Evolutionary conservation across 257 asterid genomes (phyloP).

Genomic region (Primulina eburnea): DNA sequence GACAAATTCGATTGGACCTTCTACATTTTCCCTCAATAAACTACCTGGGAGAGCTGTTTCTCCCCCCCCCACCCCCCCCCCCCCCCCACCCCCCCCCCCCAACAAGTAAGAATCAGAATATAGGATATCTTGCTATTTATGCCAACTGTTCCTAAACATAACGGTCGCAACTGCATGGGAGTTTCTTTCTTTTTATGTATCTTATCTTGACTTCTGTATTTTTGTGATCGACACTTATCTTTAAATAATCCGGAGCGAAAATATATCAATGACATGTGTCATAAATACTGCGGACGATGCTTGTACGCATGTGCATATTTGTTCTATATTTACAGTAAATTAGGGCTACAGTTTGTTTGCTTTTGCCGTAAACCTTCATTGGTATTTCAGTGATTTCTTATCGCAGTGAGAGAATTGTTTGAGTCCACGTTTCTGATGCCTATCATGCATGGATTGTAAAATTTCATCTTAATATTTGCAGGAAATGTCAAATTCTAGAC

Average conservation of each 20-base stretch:
- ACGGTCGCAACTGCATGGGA: background rate
- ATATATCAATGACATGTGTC: background rate
- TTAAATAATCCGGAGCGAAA: background rate
- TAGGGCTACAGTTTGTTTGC: slow-evolving; percentile 8
- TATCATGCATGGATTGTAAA: slow-evolving; percentile 28
- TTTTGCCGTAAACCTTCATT: slow-evolving; percentile 8
- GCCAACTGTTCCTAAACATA: background rate
- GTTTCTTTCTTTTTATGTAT: background rate
- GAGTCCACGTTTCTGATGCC: slow-evolving; percentile 13
- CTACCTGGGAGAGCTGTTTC: background rate
- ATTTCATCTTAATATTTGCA: slow-evolving; percentile 34
- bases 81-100: too few species aligned
- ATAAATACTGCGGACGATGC: background rate
- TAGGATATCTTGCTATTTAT: background rate
- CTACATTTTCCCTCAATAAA: slow-evolving; percentile 3
- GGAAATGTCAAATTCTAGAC: slow-evolving; percentile 64
- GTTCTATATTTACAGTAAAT: slow-evolving; percentile 7
- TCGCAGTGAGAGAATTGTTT: slow-evolving; percentile 5
- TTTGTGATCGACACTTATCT: background rate
- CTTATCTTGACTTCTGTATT: background rate
- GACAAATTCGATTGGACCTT: background rate
- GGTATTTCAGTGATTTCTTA: slow-evolving; percentile 17
- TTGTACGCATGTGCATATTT: slow-evolving; percentile 17
- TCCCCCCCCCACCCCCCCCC: too few species aligned
- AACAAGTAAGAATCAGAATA: too few species aligned